A percentile compares a stretch with the other conserved stretches of the same genome.
phyloP scores from a whole-genome alignment of 2,329 filamentous ascomycete genomes.

The Arthroderma uncinatum region DNA sequence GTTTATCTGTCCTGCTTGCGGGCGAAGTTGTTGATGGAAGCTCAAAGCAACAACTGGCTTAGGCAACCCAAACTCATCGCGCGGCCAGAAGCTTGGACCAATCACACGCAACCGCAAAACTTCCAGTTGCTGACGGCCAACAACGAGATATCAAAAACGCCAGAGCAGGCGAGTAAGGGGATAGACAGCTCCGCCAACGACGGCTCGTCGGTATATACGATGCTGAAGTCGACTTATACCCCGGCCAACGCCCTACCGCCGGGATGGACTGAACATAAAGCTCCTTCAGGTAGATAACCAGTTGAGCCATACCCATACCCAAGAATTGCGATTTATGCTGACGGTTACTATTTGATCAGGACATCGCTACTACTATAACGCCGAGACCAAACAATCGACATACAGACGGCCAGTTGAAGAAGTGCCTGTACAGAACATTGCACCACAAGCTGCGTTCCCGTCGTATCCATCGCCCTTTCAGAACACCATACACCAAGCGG shows the following conservation, averaged over 20 bases:
- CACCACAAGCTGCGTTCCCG: slow-evolving; percentile 1
- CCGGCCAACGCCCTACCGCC: slow-evolving; percentile 56
- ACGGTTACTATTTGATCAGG: slow-evolving; percentile 36
- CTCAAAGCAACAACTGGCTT: slow-evolving; percentile 8
- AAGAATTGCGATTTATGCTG: not conserved
- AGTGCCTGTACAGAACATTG: slow-evolving; percentile 15
- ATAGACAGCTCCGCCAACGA: not conserved
- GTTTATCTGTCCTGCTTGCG: no score
- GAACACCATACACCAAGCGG: slow-evolving; percentile 23
- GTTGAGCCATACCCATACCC: not conserved
- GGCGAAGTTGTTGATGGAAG: not conserved
- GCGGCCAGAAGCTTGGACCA: slow-evolving; percentile 15
- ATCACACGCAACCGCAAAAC: slow-evolving; percentile 7
- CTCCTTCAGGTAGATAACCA: slow-evolving; percentile 52
- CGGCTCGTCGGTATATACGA: slow-evolving; percentile 24
- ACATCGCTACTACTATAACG: slow-evolving; percentile 81
- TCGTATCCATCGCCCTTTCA: slow-evolving; percentile 16
- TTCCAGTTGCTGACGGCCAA: not conserved
- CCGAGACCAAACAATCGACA: slow-evolving; percentile 70
- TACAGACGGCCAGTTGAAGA: slow-evolving; percentile 59
- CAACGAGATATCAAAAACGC: not conserved
- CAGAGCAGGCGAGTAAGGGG: not conserved
- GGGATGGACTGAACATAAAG: slow-evolving; percentile 89
- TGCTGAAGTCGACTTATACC: slow-evolving; percentile 70
- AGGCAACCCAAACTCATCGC: slow-evolving; percentile 18